phyloP scores from a whole-genome alignment of 148 eudicot species.

The Rhododendron vialii region DNA sequence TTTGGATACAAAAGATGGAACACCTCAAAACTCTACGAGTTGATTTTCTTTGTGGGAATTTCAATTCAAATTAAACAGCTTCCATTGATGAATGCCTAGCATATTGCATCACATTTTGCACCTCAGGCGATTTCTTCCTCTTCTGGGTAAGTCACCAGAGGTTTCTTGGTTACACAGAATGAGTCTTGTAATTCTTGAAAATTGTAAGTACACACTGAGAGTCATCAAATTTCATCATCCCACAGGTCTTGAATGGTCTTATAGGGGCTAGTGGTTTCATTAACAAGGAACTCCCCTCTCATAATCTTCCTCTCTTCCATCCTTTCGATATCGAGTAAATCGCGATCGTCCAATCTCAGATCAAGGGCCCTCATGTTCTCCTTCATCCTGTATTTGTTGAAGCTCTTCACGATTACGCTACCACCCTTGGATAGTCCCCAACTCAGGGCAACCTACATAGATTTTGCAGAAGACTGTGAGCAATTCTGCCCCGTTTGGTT shows the following conservation, averaged over 20 bases:
- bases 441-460: constrained; percentile 43
- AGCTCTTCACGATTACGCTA: constrained; percentile 60
- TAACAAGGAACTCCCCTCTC: constrained; percentile 48
- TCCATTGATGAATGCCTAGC: background rate
- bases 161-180: background rate
- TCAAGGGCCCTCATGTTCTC: constrained; percentile 48
- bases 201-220: background rate
- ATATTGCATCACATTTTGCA: background rate
- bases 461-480: background rate
- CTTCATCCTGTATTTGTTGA: constrained; percentile 38
- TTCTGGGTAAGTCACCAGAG: background rate
- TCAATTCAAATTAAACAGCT: background rate
- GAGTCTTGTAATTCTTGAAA: background rate
- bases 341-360: constrained; percentile 37
- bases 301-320: constrained; percentile 45
- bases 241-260: constrained; percentile 44
- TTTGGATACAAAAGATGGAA: background rate
- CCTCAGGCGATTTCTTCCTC: background rate
- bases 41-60: background rate
- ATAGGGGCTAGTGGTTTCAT: constrained; percentile 52
- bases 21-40: background rate
- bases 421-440: constrained; percentile 57
- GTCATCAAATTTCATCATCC: constrained; percentile 47
- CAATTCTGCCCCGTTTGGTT: background rate
- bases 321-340: constrained; percentile 37